Base-by-base conservation (phyloP, 2,329 filamentous ascomycete genomes). In the Ilyonectria mors-panacis region DNA sequence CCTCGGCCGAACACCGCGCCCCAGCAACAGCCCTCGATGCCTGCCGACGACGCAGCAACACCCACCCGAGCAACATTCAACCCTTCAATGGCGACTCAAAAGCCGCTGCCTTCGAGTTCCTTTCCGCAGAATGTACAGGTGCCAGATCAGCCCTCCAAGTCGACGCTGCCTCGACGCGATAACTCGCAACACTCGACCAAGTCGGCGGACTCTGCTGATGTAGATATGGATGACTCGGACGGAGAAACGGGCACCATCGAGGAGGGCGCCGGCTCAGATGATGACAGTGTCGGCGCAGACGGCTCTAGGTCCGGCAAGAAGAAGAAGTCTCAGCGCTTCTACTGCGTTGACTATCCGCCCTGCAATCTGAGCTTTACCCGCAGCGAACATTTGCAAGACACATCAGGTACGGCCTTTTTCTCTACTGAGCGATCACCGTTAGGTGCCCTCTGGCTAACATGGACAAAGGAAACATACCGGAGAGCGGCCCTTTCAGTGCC, bases 261-360 rank as follows among this genome's bases (percentile, higher is more conserved):
- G 13, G 87, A 87, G 44, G 85, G 80, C 19, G 85, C 79, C 26
- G 86, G 80, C 35, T 93, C 92, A 13, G 93, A 94, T 67, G 88
- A 88, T 55, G 91, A 88, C 42, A 90, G 87, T 72, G 85, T 91
- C 23, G 87, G 87, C 63, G 89, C 86, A 12, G 90, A 92, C 77
- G 84, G 89, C 47, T 85, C 86, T n/a, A 89, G 92, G 69, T 92
- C 93, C 9, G 91, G 88, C 59, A 97, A 97, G 83, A 98, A 98
- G 88, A 98, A 97, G 84, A 97, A 97, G 81, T 94, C 94, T 0
- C 94, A 98, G 80, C 90, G 94, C 51, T 99, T 99, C 81, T 98
- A 95, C 81, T 99, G 96, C 82, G 97, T 93, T 4, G 94, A 97
- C 35, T 98, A 94, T 75, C 95, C 95, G 28, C 95, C 95, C 4